phyloP scores from a whole-genome alignment of 176 grass and related monocot species.

The Lolium perenne region DNA sequence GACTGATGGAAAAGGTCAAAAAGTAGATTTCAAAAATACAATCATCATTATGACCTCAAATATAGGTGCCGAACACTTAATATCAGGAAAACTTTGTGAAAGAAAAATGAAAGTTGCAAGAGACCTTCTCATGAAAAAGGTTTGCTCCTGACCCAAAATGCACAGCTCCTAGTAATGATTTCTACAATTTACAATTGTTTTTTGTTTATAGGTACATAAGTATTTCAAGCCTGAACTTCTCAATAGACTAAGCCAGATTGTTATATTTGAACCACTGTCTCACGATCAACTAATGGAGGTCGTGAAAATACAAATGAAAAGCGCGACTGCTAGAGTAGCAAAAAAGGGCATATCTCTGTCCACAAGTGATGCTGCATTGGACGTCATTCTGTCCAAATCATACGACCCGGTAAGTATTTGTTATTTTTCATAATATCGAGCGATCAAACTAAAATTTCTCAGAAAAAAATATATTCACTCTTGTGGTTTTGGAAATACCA shows the following conservation, averaged over 20 bases:
- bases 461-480: not conserved
- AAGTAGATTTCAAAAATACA: slow-evolving; percentile 51
- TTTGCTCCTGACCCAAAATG: not conserved
- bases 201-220: slow-evolving; percentile 31
- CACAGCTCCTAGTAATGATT: not conserved
- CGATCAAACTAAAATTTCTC: not conserved
- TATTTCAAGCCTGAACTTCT: slow-evolving; percentile 55
- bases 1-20: slow-evolving; percentile 51
- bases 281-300: slow-evolving; percentile 50
- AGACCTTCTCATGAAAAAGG: slow-evolving; percentile 33
- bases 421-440: not conserved
- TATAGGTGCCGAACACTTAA: slow-evolving; percentile 45
- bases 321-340: slow-evolving; percentile 38
- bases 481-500: not conserved
- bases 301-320: slow-evolving; percentile 58
- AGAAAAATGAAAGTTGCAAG: slow-evolving; percentile 22
- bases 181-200: not conserved
- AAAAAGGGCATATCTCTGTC: slow-evolving; percentile 58
- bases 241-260: slow-evolving; percentile 47
- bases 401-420: slow-evolving; percentile 5
- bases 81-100: slow-evolving; percentile 29
- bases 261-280: slow-evolving; percentile 43
- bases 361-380: slow-evolving; percentile 55
- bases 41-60: slow-evolving; percentile 60
- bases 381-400: slow-evolving; percentile 46